Percentiles rank a stretch among this genome's conserved stretches.
These are phyloP conservation scores for Apiospora saccharicola DNA, from an alignment of 2,329 filamentous ascomycete species.

Conservation along the genomic window DNA sequence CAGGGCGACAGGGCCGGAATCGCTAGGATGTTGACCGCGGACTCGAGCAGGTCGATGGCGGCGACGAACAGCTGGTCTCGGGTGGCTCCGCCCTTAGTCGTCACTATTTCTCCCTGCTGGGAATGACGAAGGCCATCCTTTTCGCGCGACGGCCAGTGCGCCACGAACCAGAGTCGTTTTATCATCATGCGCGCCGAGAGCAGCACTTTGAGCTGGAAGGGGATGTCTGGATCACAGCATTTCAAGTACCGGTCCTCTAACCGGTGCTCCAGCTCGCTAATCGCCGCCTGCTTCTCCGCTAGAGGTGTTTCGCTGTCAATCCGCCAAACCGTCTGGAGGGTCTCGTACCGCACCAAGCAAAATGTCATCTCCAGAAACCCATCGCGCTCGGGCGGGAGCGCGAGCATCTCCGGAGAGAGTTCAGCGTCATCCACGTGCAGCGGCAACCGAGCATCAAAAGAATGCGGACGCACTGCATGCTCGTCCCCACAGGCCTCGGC, in stretches of 20 bases:
- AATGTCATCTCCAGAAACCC: conserved; percentile 11
- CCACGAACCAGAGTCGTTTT: conserved; percentile 16
- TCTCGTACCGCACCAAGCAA: conserved; percentile 10
- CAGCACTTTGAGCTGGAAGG: background rate
- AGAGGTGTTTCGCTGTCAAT: background rate
- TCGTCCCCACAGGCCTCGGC: background rate
- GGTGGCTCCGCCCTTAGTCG: background rate
- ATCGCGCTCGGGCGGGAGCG: background rate
- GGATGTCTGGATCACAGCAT: background rate
- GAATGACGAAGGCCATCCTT: too few species aligned
- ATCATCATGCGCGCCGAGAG: conserved; percentile 24
- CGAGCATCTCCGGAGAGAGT: background rate
- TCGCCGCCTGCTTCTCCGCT: background rate
- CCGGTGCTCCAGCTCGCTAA: background rate
- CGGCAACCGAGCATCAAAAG: background rate
- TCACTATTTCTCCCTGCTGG: background rate
- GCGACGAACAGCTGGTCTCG: conserved; percentile 25
- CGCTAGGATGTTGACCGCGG: background rate
- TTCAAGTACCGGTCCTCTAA: background rate
- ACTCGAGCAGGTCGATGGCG: conserved; percentile 24
- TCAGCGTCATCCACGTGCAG: conserved; percentile 13
- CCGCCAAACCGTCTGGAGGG: background rate
- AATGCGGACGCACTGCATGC: background rate
- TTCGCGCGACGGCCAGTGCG: conserved; percentile 7
- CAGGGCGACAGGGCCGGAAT: conserved; percentile 14